Conservation (phyloP, 2,329 filamentous ascomycete species). For the Davidsoniella eucalypti region DNA sequence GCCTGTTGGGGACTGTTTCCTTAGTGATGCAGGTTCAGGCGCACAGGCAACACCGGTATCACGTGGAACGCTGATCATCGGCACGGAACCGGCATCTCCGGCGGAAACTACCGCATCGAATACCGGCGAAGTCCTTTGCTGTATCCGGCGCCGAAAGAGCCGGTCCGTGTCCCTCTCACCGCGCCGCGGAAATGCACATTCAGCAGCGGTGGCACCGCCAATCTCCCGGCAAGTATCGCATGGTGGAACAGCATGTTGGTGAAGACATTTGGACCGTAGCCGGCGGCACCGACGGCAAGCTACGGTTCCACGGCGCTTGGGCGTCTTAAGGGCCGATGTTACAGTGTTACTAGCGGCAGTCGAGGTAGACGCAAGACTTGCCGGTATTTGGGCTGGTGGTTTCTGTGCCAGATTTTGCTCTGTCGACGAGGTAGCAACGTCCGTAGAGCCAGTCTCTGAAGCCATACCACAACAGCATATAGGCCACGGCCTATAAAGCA, state of each 20-base stretch:
- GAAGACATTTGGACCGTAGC: conserved; percentile 16
- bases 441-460: too few relatives aligned
- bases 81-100: background rate
- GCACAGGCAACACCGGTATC: too few relatives aligned
- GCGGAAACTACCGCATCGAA: background rate
- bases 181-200: conserved; percentile 15
- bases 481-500: too few relatives aligned
- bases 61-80: too few relatives aligned
- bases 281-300: conserved; percentile 18
- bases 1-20: background rate
- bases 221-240: conserved; percentile 15
- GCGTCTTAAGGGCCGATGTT: background rate
- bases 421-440: too few relatives aligned
- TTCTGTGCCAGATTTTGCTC: too few relatives aligned
- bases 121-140: too few relatives aligned
- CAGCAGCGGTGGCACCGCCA: conserved; percentile 10
- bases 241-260: conserved; percentile 13
- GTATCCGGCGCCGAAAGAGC: conserved; percentile 14
- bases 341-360: background rate
- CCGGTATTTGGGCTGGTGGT: too few relatives aligned
- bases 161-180: conserved; percentile 16
- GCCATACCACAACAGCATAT: too few relatives aligned
- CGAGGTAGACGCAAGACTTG: too few relatives aligned
- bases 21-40: too few relatives aligned
- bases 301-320: conserved; percentile 14